Evolutionary conservation across 169 alveolate species (phyloP).

Genomic region (Plasmodium cynomolgi): DNA sequence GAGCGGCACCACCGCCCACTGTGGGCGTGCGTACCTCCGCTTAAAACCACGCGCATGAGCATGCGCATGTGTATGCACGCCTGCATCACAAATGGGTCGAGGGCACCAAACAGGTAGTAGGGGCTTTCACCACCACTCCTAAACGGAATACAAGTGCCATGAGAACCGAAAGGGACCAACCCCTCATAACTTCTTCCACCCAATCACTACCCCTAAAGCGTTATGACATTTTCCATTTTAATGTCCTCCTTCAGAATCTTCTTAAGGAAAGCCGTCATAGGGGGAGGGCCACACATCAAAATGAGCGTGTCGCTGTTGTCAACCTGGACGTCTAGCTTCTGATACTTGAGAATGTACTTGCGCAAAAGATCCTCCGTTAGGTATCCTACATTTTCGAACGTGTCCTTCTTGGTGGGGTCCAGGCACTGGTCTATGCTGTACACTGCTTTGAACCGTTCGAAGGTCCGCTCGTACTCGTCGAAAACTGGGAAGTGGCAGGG

Average conservation of each 20-base stretch:
- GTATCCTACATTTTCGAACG: constrained; percentile 44
- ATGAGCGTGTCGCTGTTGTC: constrained; percentile 23
- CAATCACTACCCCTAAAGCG: background rate
- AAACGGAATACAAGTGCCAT: background rate
- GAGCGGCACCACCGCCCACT: background rate
- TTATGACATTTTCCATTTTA: constrained; percentile 58
- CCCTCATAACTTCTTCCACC: background rate
- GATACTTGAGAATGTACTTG: constrained; percentile 50
- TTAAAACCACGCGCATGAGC: background rate
- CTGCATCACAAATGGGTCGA: background rate
- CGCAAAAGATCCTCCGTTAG: constrained; percentile 29
- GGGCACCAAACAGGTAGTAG: background rate
- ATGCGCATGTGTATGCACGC: background rate
- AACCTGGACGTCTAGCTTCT: constrained; percentile 7
- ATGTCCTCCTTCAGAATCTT: constrained; percentile 20
- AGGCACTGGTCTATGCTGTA: constrained; percentile 71
- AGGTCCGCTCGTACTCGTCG: constrained; percentile 33
- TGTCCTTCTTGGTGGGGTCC: background rate
- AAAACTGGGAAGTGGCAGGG: constrained; percentile 30
- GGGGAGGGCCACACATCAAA: constrained; percentile 74
- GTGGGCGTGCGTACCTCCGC: background rate
- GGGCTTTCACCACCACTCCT: background rate
- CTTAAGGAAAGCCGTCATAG: constrained; percentile 41
- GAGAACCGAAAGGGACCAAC: background rate
- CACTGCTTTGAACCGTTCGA: constrained; percentile 38